Conservation (phyloP, 176 grass and related monocot genomes). For the Oryza brachyantha region DNA sequence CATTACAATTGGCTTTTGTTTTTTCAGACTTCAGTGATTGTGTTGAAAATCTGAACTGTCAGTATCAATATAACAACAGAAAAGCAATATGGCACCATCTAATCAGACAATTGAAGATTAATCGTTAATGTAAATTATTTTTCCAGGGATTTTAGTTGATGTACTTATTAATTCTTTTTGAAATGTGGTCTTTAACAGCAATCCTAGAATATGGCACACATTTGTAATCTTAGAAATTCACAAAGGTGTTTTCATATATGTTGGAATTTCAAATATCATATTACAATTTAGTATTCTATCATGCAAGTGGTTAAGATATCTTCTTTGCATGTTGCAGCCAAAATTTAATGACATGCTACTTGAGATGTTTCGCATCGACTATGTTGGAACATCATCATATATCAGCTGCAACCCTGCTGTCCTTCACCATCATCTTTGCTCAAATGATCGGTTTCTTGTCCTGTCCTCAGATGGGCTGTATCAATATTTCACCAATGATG, state of each 20-base stretch:
- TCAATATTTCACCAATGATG: conserved; percentile 91
- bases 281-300: background rate
- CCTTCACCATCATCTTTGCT: conserved; percentile 68
- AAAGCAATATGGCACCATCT: background rate
- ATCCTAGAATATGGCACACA: background rate
- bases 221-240: conserved; percentile 8
- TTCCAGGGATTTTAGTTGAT: background rate
- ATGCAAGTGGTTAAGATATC: background rate
- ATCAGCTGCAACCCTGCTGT: conserved; percentile 76
- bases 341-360: conserved; percentile 77
- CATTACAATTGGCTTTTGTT: background rate
- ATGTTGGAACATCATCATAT: conserved; percentile 68
- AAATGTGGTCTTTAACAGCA: background rate
- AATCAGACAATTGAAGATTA: conserved; percentile 1
- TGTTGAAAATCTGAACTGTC: background rate
- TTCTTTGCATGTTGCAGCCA: conserved; percentile 46
- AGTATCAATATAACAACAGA: background rate
- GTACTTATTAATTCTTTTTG: background rate
- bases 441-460: conserved; percentile 74
- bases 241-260: background rate
- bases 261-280: background rate
- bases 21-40: background rate
- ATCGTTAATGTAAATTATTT: background rate
- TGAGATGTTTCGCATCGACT: conserved; percentile 79
- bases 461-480: conserved; percentile 89